Evolutionary conservation across 768 basidiomycete species (phyloP).

Genomic region (Omphalotus guepiniiformis): DNA sequence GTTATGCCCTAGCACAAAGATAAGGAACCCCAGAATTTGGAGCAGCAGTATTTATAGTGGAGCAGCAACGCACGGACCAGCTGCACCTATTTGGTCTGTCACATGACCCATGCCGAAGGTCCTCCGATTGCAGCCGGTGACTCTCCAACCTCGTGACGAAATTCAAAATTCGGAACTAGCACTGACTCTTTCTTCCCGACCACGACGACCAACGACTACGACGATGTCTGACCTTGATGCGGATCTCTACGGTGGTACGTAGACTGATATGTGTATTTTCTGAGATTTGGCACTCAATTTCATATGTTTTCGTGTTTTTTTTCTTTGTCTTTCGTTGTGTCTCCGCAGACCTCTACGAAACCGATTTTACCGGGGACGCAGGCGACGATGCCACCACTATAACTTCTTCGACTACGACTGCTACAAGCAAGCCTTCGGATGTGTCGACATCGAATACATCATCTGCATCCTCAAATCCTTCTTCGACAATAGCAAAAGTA

Average conservation of each 20-base stretch:
- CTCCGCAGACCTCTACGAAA: slow-evolving; percentile 71
- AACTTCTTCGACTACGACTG: slow-evolving; percentile 6
- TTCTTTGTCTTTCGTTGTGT: too few species aligned
- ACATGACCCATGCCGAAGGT: too few species aligned
- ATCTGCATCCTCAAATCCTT: slow-evolving; percentile 20
- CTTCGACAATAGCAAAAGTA: slow-evolving; percentile 17
- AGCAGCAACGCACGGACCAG: too few species aligned
- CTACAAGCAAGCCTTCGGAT: too few species aligned
- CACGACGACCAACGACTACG: slow-evolving; percentile 10
- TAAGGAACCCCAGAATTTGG: too few species aligned
- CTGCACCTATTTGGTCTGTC: too few species aligned
- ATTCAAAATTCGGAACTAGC: too few species aligned
- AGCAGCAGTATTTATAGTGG: too few species aligned
- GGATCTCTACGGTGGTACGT: slow-evolving; percentile 85
- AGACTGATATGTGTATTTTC: slow-evolving; percentile 7
- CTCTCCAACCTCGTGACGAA: too few species aligned
- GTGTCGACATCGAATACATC: too few species aligned
- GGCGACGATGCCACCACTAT: slow-evolving; percentile 22
- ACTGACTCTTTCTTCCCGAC: slow-evolving; percentile 1
- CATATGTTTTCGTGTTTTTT: not conserved
- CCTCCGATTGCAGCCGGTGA: too few species aligned
- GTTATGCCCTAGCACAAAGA: too few species aligned
- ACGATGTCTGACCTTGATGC: slow-evolving; percentile 83
- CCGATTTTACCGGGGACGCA: slow-evolving; percentile 51
- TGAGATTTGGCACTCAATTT: not conserved